Evolutionary conservation across 2,329 filamentous ascomycete genomes (phyloP).

Genomic region (Lecanicillium sp.): DNA sequence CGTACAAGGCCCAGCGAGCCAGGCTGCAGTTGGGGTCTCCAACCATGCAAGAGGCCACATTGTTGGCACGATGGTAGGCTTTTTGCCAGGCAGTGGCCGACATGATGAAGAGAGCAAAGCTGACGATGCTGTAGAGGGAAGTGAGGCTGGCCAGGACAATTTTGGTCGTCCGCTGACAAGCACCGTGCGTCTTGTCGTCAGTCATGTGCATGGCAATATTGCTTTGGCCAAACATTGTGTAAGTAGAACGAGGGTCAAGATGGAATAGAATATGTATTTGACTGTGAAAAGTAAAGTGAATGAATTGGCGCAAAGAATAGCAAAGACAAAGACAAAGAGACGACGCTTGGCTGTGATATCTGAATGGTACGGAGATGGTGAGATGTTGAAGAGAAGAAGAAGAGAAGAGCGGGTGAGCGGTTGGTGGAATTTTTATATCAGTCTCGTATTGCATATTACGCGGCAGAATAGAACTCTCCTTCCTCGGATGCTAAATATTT

Average conservation of each 20-base stretch:
- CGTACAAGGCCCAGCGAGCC: constrained; percentile 11
- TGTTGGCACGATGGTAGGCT: not conserved
- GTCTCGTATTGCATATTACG: no score
- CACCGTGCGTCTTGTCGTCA: not conserved
- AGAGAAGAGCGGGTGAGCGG: not conserved
- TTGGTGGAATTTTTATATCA: no score
- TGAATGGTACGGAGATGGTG: constrained; percentile 1
- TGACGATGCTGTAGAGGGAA: constrained; percentile 13
- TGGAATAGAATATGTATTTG: not conserved
- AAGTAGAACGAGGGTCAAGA: not conserved
- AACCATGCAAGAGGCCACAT: not conserved
- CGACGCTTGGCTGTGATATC: constrained; percentile 2
- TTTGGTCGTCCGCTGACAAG: constrained; percentile 7
- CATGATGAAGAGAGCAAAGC: constrained; percentile 15
- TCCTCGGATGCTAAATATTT: no score
- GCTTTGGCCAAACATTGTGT: not conserved
- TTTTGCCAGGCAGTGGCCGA: constrained; percentile 8
- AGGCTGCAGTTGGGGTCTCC: not conserved
- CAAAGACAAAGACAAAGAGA: no score
- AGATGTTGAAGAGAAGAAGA: not conserved
- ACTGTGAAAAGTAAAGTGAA: not conserved
- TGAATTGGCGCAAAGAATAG: not conserved
- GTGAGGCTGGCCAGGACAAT: constrained; percentile 11
- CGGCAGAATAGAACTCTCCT: no score
- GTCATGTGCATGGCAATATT: not conserved